Conservation (phyloP, 208 protist species). For the Leptomonas pyrrhocoris region DNA sequence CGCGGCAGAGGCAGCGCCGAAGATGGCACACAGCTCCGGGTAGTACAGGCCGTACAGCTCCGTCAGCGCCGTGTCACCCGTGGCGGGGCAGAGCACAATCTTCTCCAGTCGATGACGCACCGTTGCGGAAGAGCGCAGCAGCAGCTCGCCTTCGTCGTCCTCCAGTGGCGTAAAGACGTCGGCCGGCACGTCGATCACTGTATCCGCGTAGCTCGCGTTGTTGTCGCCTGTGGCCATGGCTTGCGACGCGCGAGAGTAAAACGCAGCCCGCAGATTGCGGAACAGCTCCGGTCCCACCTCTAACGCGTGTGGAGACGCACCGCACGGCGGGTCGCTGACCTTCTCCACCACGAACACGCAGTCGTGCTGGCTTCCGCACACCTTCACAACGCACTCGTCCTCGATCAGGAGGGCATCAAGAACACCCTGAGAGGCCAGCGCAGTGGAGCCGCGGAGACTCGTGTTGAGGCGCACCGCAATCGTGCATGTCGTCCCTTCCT, state of each 20-base stretch:
- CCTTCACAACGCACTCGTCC: constrained; percentile 37
- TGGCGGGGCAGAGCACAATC: constrained; percentile 47
- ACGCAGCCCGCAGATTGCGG: constrained; percentile 66
- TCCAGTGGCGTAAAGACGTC: constrained; percentile 36
- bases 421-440: constrained; percentile 20
- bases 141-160: constrained; percentile 26
- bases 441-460: constrained; percentile 34
- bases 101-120: constrained; percentile 13
- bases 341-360: constrained; percentile 42
- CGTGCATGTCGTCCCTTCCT: neutral
- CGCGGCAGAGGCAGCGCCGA: constrained; percentile 33
- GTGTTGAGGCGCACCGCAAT: constrained; percentile 47
- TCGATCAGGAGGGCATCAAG: constrained; percentile 42
- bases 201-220: constrained; percentile 23
- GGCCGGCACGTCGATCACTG: constrained; percentile 22
- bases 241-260: constrained; percentile 21
- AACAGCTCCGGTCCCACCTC: constrained; percentile 53
- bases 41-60: constrained; percentile 64
- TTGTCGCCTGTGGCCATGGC: neutral
- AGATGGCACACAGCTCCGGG: constrained; percentile 42
- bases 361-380: constrained; percentile 36
- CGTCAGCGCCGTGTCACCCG: constrained; percentile 50
- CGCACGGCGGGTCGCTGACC: neutral
- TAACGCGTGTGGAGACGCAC: constrained; percentile 5
- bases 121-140: neutral